Evolutionary conservation across 495 filamentous ascomycete genomes (phyloP), one percentile per base, ranked within the genome.

Genomic region (Xylaria acuta): DNA sequence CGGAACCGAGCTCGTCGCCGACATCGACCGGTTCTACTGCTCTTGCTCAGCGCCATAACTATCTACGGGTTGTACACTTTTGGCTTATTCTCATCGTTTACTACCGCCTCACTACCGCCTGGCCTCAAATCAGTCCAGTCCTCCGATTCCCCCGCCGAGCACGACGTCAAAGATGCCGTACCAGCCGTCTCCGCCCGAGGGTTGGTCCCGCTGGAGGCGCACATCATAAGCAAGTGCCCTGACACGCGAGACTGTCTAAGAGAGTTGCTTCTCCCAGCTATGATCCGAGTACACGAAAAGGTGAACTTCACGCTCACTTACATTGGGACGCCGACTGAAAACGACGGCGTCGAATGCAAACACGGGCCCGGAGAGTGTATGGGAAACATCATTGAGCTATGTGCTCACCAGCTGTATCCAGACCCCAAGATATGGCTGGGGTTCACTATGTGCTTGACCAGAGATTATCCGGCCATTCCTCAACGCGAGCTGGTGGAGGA

Each of bases 191-290:
- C 34, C 3, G 18, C 45, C 45, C 34, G 67, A 58, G 71, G 71
- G 40, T 71, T 79, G 64, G 90, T 97, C 14, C 91, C 94, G 4
- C 84, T 99, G 11, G 96, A 99, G 77, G 92, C 93, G 68, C 93
- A 97, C 77, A 92, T 97, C 72, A 97, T 97, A 92, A 92, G 91
- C 81, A 97, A 98, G 84, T 99, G 96, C 75, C 96, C 96, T 1
- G 93, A 97, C 80, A 92, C 93, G 3, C 86, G 82, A 78, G 90
- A 91, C 77, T 98, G 96, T 77, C 85, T 99, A 7, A 88, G 89
- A 60, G 84, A 95, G 66, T 78, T 99, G 69, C 87, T 98, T 18
- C 82, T 97, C 2, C 96, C 97, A 2, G 88, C 93, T 3, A 97
- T 99, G 94, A 88, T 92, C 80, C 86, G 90, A 60, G 86, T 95